A percentile compares a stretch with the other conserved stretches of the same genome.
Evolutionary conservation across 108 stramenopile species (phyloP).

Genomic region (Cyclotella baltica): DNA sequence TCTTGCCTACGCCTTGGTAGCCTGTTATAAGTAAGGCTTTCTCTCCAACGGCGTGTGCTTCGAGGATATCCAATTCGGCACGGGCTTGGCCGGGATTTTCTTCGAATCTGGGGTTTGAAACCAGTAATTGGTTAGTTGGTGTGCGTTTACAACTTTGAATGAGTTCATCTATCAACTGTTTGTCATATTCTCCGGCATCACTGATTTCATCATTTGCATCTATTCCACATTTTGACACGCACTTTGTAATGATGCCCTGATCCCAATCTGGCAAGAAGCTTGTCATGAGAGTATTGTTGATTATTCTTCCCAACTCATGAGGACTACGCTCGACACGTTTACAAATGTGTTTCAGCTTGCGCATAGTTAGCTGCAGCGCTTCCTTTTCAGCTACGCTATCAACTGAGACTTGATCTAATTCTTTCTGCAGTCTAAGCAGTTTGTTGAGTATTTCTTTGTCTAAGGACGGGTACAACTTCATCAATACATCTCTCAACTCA

Average conservation of each 20-base stretch:
- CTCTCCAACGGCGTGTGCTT: constrained; percentile 69
- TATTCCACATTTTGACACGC: constrained; percentile 46
- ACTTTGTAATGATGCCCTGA: constrained; percentile 49
- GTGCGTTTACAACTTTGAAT: constrained; percentile 39
- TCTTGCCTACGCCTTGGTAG: constrained; percentile 95
- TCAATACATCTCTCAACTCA: constrained; percentile 48
- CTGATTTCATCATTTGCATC: neutral
- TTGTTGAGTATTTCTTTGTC: constrained; percentile 38
- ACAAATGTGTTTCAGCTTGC: constrained; percentile 66
- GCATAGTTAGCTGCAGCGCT: constrained; percentile 48
- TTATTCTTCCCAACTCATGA: constrained; percentile 32
- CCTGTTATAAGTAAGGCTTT: constrained; percentile 78
- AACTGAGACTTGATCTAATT: constrained; percentile 51
- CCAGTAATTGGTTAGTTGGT: constrained; percentile 52
- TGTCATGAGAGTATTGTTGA: constrained; percentile 53
- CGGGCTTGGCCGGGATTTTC: constrained; percentile 55
- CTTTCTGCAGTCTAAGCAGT: constrained; percentile 43
- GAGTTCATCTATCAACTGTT: constrained; percentile 25
- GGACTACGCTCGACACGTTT: constrained; percentile 48
- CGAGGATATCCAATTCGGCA: constrained; percentile 59
- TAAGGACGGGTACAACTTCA: constrained; percentile 42
- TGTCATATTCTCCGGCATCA: neutral
- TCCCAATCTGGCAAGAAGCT: constrained; percentile 59
- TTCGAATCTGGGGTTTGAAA: constrained; percentile 56
- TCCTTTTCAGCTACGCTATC: constrained; percentile 60